These are phyloP conservation scores for Anthracocystis walkeri DNA, from an alignment of 1,284 basidiomycete species.

Conservation along the genomic window DNA sequence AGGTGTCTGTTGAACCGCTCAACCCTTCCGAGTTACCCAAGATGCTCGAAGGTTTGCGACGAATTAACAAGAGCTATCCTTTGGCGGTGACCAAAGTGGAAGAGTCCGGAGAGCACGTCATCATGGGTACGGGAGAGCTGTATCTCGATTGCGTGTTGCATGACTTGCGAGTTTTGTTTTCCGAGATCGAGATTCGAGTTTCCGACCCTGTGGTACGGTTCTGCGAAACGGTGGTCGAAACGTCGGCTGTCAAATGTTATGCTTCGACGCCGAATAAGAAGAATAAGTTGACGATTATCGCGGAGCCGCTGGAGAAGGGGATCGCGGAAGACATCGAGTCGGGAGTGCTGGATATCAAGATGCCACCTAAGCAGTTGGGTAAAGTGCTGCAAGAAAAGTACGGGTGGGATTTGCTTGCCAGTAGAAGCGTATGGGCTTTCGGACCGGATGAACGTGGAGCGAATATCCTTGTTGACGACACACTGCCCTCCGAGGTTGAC, in stretches of 20 bases:
- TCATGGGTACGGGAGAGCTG: constrained; percentile 95
- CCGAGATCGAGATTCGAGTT: constrained; percentile 99
- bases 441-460: constrained; percentile 90
- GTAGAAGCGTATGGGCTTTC: constrained; percentile 99
- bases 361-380: constrained; percentile 62
- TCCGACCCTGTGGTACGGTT: constrained; percentile 99
- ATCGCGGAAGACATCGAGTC: constrained; percentile 67
- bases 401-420: constrained; percentile 97
- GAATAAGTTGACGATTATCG: constrained; percentile 67
- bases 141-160: constrained; percentile 98
- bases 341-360: constrained; percentile 54
- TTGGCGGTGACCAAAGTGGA: constrained; percentile 94
- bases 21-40: constrained; percentile 97
- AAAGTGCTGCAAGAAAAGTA: constrained; percentile 76
- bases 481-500: constrained; percentile 93
- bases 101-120: constrained; percentile 96
- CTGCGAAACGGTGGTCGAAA: constrained; percentile 98
- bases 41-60: constrained; percentile 95
- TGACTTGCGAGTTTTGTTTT: constrained; percentile 89
- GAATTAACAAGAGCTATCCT: constrained; percentile 97
- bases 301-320: constrained; percentile 67
- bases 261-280: constrained; percentile 99
- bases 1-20: constrained; percentile 97
- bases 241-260: constrained; percentile 96
- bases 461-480: constrained; percentile 95